Evolutionary conservation across 306 rosid genomes (phyloP), one percentile per base, ranked within the genome.

Genomic region (Amphicarpaea edgeworthii): DNA sequence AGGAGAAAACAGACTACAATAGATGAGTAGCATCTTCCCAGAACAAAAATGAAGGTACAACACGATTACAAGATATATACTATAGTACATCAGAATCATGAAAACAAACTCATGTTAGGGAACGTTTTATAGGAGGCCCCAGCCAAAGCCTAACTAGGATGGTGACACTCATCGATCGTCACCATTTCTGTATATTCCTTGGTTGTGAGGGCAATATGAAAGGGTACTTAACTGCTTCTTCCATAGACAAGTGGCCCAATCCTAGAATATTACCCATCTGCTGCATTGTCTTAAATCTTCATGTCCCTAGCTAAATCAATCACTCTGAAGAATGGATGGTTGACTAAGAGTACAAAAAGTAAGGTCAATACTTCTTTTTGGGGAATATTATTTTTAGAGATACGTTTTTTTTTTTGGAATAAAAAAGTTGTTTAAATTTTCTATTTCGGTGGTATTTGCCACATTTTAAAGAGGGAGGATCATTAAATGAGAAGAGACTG

Each of bases 231-330:
- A 14, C 20, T 14, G 40, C 20, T 59, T 59, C 65, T 15, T 57
- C 41, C 41, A 14, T 26, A 14, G 41, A 59, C 65, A 59, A 59
- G 41, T 59, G 63, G 65, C 14, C 4, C 63, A 23, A 54, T 54
- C 12, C 28, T 21, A 54, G 32, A 21, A 54, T 1, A 9, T n/a
- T 10, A 49, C 21, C 3, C n/a, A 15, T 47, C 8, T 47, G 9
- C 0, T 1, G 8, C 54, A 15, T 47, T 3, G 7, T 0, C 21
- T 4, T n/a, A n/a, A n/a, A n/a, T n/a, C n/a, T n/a, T n/a, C 5
- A 46, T 47, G 10, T n/a, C 10, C 54, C 21, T 16, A n/a, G n/a
- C n/a, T n/a, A n/a, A 46, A 49, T 49, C 21, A 49, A 49, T 49
- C 23, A 16, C 55, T 45, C 3, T n/a, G 12, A 40, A 40, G 43